phyloP scores from a whole-genome alignment of 2,329 filamentous ascomycete genomes.

The Penicillium sp. region DNA sequence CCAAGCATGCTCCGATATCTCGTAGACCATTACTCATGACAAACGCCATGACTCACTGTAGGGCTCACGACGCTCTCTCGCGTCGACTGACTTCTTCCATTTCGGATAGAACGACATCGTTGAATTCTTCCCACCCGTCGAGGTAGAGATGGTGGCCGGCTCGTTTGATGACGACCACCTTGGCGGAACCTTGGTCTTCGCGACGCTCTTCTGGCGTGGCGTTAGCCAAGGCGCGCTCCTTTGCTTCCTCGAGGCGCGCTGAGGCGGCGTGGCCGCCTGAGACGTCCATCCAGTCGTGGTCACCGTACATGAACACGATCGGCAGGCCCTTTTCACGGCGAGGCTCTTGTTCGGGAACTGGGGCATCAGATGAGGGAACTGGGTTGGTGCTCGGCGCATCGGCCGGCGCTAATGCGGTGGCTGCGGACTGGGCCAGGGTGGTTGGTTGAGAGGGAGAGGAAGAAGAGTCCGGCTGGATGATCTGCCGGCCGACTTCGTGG shows the following conservation, averaged over 20 bases:
- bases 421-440: conserved; percentile 7
- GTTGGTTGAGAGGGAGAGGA: conserved; percentile 13
- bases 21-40: conserved; percentile 9
- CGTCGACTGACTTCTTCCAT: conserved; percentile 56
- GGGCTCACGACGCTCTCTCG: conserved; percentile 20
- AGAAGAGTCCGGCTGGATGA: conserved; percentile 33
- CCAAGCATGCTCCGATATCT: conserved; percentile 11
- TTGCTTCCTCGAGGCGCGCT: conserved; percentile 69
- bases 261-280: conserved; percentile 75
- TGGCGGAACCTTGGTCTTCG: conserved; percentile 72
- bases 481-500: conserved; percentile 76
- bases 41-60: neutral
- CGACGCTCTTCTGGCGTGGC: conserved; percentile 63
- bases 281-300: conserved; percentile 98
- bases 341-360: conserved; percentile 12
- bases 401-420: neutral
- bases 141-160: conserved; percentile 70
- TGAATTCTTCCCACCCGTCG: conserved; percentile 67
- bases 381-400: conserved; percentile 9
- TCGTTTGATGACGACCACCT: conserved; percentile 70
- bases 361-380: conserved; percentile 12
- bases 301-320: conserved; percentile 90
- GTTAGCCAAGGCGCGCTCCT: conserved; percentile 54
- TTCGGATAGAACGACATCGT: conserved; percentile 59
- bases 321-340: conserved; percentile 65